phyloP scores from a whole-genome alignment of 2,329 filamentous ascomycete genomes.

The Talaromyces islandicus region DNA sequence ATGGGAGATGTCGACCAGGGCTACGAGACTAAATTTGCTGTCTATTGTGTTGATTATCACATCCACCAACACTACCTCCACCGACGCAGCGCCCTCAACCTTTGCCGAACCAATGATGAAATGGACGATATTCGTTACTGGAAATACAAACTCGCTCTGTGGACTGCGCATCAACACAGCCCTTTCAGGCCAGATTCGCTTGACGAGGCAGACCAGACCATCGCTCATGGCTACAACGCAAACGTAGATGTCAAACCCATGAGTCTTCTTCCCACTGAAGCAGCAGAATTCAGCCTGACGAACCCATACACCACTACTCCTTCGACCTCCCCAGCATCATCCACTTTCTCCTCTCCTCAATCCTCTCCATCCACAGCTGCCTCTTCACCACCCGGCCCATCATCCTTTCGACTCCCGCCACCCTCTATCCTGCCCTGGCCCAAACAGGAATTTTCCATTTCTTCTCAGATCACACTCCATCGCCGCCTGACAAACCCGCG shows the following conservation, averaged over 20 bases:
- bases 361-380: conserved; percentile 7
- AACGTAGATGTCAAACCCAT: too few species aligned
- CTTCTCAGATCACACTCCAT: conserved; percentile 6
- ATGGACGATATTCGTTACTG: conserved; percentile 21
- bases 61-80: conserved; percentile 25
- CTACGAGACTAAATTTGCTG: conserved; percentile 17
- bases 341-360: conserved; percentile 4
- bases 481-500: conserved; percentile 4
- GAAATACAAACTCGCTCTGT: conserved; percentile 16
- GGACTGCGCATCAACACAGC: conserved; percentile 1
- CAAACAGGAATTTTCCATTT: conserved; percentile 5
- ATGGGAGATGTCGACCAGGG: conserved; percentile 9
- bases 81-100: conserved; percentile 16
- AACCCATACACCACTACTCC: neutral
- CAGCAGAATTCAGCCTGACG: neutral
- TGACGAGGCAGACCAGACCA: neutral
- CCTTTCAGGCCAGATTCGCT: neutral
- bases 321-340: conserved; percentile 4
- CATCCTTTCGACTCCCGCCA: neutral
- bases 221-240: neutral
- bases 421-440: conserved; percentile 5
- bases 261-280: neutral
- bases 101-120: conserved; percentile 26
- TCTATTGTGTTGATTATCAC: conserved; percentile 27
- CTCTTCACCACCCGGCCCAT: conserved; percentile 1